Evolutionary conservation across 2,329 filamentous ascomycete species (phyloP).

Genomic region (Monosporascus sp.): DNA sequence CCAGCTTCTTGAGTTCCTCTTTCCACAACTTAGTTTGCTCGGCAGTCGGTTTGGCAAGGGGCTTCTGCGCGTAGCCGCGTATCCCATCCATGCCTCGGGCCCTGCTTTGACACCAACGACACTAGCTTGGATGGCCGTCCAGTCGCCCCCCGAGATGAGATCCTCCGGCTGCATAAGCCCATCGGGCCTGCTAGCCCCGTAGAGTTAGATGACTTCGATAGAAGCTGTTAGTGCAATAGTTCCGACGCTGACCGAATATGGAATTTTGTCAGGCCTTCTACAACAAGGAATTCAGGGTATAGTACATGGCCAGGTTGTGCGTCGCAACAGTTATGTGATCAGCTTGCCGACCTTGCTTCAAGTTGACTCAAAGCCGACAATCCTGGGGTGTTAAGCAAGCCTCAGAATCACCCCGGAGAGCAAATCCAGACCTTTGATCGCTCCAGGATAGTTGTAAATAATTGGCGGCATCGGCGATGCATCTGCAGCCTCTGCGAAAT

Average conservation of each 20-base stretch:
- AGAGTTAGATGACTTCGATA: slow-evolving; percentile 56
- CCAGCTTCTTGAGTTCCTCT: slow-evolving; percentile 48
- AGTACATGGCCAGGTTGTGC: slow-evolving; percentile 33
- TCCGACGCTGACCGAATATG: slow-evolving; percentile 63
- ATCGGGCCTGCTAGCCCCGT: slow-evolving; percentile 46
- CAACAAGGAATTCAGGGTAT: slow-evolving; percentile 55
- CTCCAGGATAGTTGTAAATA: slow-evolving; percentile 66
- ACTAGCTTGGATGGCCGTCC: slow-evolving; percentile 66
- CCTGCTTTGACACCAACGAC: slow-evolving; percentile 68
- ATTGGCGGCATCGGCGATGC: slow-evolving; percentile 59
- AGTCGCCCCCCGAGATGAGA: slow-evolving; percentile 63
- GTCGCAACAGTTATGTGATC: slow-evolving; percentile 55
- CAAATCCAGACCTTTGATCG: slow-evolving; percentile 57
- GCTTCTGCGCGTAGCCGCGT: slow-evolving; percentile 50
- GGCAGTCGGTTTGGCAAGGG: slow-evolving; percentile 44
- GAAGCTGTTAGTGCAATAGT: slow-evolving; percentile 67
- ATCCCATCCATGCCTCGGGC: slow-evolving; percentile 60
- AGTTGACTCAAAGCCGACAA: slow-evolving; percentile 64
- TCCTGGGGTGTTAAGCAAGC: slow-evolving; percentile 57
- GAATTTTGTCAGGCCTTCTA: slow-evolving; percentile 70
- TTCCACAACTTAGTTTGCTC: slow-evolving; percentile 47
- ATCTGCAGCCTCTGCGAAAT: slow-evolving; percentile 61
- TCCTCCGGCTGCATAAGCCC: slow-evolving; percentile 62
- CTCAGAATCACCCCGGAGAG: slow-evolving; percentile 57
- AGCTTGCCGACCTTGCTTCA: slow-evolving; percentile 67